These are phyloP conservation scores for Parmelia sp. DNA, from an alignment of 495 filamentous ascomycete species.

Conservation along the genomic window DNA sequence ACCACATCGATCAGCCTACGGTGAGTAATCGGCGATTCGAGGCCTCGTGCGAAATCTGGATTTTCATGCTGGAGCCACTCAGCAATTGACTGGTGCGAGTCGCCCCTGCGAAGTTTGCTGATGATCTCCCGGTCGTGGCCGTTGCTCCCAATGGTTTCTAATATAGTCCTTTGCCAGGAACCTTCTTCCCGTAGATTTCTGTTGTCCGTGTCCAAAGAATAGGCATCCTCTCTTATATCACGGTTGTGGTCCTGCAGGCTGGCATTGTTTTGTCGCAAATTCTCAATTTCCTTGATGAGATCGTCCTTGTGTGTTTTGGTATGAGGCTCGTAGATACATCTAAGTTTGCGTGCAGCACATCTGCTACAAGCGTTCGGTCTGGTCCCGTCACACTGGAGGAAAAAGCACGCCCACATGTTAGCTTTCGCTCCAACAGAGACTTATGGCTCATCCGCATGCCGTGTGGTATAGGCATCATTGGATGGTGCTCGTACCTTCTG, in stretches of 20 bases:
- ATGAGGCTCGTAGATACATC: conserved; percentile 26
- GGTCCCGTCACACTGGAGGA: conserved; percentile 23
- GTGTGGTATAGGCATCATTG: neutral
- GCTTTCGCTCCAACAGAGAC: neutral
- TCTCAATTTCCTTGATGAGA: conserved; percentile 24
- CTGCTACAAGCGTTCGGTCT: conserved; percentile 20
- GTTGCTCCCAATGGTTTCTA: conserved; percentile 31
- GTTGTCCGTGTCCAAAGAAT: conserved; percentile 4
- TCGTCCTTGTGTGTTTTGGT: conserved; percentile 26
- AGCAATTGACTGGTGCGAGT: conserved; percentile 32
- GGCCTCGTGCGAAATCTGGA: conserved; percentile 21
- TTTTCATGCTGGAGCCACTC: conserved; percentile 32
- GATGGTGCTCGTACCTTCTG: conserved; percentile 21
- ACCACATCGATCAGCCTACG: conserved; percentile 23
- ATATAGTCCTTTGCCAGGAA: conserved; percentile 31
- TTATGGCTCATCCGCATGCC: neutral
- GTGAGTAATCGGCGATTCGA: conserved; percentile 12
- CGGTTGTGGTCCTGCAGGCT: conserved; percentile 19
- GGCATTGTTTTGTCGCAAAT: conserved; percentile 20
- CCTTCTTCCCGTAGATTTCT: conserved; percentile 23
- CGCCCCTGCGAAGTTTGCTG: conserved; percentile 29
- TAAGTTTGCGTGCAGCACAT: conserved; percentile 19
- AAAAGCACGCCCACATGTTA: conserved; percentile 13
- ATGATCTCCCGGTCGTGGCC: conserved; percentile 35
- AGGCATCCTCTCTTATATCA: conserved; percentile 12